These are phyloP conservation scores for Fusarium pseudograminearum DNA, from an alignment of 2,329 filamentous ascomycete species.

Conservation along the genomic window DNA sequence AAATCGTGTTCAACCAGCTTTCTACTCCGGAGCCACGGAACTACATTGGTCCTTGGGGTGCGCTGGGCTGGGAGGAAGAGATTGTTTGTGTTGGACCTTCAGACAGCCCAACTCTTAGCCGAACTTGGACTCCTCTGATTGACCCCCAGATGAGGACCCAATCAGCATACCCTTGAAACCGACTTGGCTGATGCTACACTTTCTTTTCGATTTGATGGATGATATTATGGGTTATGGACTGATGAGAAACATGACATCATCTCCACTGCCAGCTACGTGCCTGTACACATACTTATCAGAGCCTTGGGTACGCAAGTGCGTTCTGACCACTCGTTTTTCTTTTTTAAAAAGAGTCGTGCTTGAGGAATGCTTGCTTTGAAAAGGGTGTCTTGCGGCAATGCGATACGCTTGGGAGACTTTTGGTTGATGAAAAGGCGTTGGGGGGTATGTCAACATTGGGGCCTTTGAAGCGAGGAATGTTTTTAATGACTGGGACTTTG, in stretches of 20 bases:
- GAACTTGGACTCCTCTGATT: conserved; percentile 59
- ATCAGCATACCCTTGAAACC: conserved; percentile 51
- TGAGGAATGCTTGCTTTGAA: not conserved
- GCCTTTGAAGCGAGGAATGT: conserved; percentile 37
- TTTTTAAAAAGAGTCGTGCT: not conserved
- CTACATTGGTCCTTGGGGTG: conserved; percentile 59
- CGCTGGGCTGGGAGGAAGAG: conserved; percentile 64
- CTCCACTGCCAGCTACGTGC: conserved; percentile 11
- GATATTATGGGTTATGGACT: conserved; percentile 35
- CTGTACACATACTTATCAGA: conserved; percentile 11
- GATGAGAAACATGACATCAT: conserved; percentile 19
- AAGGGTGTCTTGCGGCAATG: conserved; percentile 3
- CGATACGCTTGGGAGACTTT: conserved; percentile 33
- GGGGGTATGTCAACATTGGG: conserved; percentile 33
- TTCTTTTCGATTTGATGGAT: conserved; percentile 30
- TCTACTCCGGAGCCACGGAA: conserved; percentile 54
- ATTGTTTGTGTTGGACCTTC: conserved; percentile 53
- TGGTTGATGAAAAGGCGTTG: conserved; percentile 42
- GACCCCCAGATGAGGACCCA: conserved; percentile 39
- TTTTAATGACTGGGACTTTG: conserved; percentile 34
- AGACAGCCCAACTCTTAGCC: conserved; percentile 58
- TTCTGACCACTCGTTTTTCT: conserved; percentile 6
- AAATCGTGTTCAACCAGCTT: conserved; percentile 53
- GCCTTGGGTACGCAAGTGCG: conserved; percentile 1
- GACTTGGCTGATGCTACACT: conserved; percentile 23